Base-by-base conservation (phyloP, 1,139 yeast species). In the Meyerozyma smithsonii region DNA sequence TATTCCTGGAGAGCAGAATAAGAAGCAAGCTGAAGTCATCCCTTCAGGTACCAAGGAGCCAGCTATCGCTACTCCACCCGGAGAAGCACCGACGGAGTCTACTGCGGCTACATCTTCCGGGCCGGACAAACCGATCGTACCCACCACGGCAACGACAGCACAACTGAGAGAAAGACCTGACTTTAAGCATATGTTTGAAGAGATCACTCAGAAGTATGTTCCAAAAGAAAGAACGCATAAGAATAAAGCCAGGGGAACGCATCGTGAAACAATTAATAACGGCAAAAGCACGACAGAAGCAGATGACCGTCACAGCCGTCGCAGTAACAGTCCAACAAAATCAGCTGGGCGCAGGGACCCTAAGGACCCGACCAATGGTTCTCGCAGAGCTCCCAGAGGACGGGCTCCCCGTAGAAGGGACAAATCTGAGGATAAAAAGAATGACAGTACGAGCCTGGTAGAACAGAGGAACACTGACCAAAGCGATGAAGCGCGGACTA, bases 191-290 rank as follows among this genome's bases (percentile, higher is more conserved):
- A 19, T 17, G 35, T 20, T 32, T 32, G 18, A 20, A 8, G 25
- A 25, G 14, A 16, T 28, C 18, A 23, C 18, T 20, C 28, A 32
- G 14, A 32, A 32, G 11, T 32, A 24, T 14, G 28, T 17, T 8
- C 28, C 26, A 36, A 36, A 19, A 15, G 38, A 36, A 19, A 28
- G 21, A 21, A n/a, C 37, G n/a, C 11, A 26, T 15, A 26, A 14
- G 30, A 4, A 4, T 15, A 26, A 26, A 26, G 17, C 16, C 17
- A 26, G 30, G 12, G 17, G 25, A 11, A 11, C 25, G 10, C n/a
- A 11, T 12, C 10, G 25, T 11, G 25, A 23, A 12, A 8, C 25
- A 5, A 23, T 11, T 23, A 12, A 5, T 11, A 23, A 23, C 6
- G 25, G 25, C 25, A 23, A 23, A 12, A 23, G 10, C 2, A 5